Conservation (phyloP, 805 yeast genomes). For the Yamadazyma phyllophila region DNA sequence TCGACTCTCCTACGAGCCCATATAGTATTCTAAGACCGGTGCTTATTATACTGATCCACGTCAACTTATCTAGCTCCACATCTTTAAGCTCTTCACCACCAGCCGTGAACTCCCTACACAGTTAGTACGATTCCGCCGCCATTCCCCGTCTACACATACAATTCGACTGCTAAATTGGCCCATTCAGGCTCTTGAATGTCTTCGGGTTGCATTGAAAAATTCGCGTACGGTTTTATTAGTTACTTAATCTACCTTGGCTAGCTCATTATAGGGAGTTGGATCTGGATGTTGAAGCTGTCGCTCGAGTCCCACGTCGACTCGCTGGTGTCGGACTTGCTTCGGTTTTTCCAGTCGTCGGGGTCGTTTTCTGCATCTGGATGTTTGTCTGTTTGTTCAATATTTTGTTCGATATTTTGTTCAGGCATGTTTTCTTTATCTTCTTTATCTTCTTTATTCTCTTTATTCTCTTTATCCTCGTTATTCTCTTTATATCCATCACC, state of each 20-base stretch:
- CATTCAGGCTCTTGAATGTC: slow-evolving; percentile 3
- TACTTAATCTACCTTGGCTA: not conserved
- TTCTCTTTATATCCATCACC: no score
- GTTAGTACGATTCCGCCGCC: not conserved
- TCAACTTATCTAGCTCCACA: slow-evolving; percentile 24
- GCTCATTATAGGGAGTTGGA: slow-evolving; percentile 20
- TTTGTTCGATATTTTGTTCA: no score
- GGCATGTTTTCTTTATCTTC: no score
- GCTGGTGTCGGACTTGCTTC: not conserved
- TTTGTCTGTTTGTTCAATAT: no score
- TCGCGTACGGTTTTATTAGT: not conserved
- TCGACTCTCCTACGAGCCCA: slow-evolving; percentile 34
- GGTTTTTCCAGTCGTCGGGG: not conserved
- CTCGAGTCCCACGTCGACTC: slow-evolving; percentile 16
- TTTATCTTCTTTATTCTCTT: no score
- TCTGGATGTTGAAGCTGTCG: slow-evolving; percentile 26
- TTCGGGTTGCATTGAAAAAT: not conserved
- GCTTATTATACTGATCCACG: slow-evolving; percentile 30
- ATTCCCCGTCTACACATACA: slow-evolving; percentile 9
- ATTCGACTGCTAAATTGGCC: slow-evolving; percentile 4
- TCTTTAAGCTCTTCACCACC: not conserved
- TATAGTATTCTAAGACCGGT: slow-evolving; percentile 25
- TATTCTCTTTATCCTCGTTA: no score
- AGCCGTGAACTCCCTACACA: no score
- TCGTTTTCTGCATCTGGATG: not conserved